Percentiles rank a stretch among this genome's conserved stretches.
Conservation (phyloP, 805 yeast species). For the Kuraishia cidri region DNA sequence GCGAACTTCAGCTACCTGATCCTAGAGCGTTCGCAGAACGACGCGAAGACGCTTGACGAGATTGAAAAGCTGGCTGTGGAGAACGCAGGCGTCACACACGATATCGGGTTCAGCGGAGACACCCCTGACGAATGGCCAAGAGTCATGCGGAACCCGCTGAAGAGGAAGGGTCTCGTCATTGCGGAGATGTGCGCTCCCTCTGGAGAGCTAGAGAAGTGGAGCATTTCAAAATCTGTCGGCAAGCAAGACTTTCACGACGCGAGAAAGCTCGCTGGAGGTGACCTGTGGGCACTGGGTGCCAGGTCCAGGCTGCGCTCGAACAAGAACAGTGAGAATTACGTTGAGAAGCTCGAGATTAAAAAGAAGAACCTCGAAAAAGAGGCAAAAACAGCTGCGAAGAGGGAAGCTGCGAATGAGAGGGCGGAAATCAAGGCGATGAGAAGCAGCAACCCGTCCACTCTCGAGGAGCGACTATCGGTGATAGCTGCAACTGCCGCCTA, state of each 20-base stretch:
- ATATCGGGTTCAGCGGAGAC: constrained; percentile 16
- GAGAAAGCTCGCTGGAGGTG: constrained; percentile 77
- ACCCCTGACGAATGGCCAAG: constrained; percentile 55
- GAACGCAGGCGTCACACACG: neutral
- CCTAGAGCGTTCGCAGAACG: constrained; percentile 47
- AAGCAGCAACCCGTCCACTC: constrained; percentile 8
- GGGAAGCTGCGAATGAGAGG: constrained; percentile 12
- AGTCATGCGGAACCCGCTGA: constrained; percentile 59
- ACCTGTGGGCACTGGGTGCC: constrained; percentile 73
- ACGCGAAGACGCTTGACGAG: constrained; percentile 24
- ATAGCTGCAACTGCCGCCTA: too few relatives aligned
- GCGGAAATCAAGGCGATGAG: constrained; percentile 11
- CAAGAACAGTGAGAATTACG: constrained; percentile 20
- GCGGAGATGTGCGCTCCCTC: constrained; percentile 72
- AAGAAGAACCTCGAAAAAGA: constrained; percentile 12
- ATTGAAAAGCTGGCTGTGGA: constrained; percentile 30
- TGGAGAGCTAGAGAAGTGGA: constrained; percentile 83
- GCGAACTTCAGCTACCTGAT: constrained; percentile 72
- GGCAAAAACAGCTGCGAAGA: constrained; percentile 15
- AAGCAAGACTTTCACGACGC: constrained; percentile 82
- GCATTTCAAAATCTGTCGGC: constrained; percentile 69
- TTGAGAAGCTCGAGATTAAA: constrained; percentile 22
- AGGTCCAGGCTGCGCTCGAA: constrained; percentile 36
- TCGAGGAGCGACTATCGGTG: constrained; percentile 11
- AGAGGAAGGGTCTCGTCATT: constrained; percentile 75